Percentiles rank a stretch among this genome's conserved stretches.
Conservation (phyloP, 129 eudicot species). For the Glebionis coronaria region DNA sequence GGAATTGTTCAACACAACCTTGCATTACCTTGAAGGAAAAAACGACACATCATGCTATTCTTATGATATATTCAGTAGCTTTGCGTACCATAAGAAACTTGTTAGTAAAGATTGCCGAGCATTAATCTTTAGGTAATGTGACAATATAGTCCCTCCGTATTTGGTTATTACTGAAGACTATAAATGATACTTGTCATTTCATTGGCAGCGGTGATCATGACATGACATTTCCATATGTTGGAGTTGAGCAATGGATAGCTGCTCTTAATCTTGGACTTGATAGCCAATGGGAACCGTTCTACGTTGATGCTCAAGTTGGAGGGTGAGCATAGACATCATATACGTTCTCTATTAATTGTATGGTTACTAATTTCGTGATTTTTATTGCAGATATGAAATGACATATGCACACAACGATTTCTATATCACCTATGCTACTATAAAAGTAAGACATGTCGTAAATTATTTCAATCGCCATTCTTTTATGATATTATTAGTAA, state of each 20-base stretch:
- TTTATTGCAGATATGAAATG: constrained; percentile 12
- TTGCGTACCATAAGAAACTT: constrained; percentile 30
- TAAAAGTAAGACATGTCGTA: constrained; percentile 19
- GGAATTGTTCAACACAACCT: constrained; percentile 24
- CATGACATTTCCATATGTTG: constrained; percentile 30
- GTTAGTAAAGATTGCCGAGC: constrained; percentile 21
- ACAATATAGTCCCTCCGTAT: background rate
- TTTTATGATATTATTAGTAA: background rate
- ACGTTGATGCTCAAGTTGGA: constrained; percentile 33
- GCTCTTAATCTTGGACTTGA: constrained; percentile 19
- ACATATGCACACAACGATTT: constrained; percentile 19
- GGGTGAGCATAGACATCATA: constrained; percentile 20
- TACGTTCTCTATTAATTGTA: background rate
- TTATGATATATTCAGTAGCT: constrained; percentile 25
- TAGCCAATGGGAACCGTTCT: constrained; percentile 32
- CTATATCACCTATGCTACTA: constrained; percentile 30
- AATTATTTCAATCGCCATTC: background rate
- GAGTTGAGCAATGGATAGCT: constrained; percentile 22
- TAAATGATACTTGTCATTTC: background rate
- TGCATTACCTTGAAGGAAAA: constrained; percentile 17
- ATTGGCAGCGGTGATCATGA: constrained; percentile 27
- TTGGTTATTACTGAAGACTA: background rate
- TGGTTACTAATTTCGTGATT: background rate
- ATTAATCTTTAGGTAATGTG: constrained; percentile 29
- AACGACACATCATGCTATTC: constrained; percentile 27